Conservation (phyloP, 768 basidiomycete species). For the Rhodotorula babjevae region DNA sequence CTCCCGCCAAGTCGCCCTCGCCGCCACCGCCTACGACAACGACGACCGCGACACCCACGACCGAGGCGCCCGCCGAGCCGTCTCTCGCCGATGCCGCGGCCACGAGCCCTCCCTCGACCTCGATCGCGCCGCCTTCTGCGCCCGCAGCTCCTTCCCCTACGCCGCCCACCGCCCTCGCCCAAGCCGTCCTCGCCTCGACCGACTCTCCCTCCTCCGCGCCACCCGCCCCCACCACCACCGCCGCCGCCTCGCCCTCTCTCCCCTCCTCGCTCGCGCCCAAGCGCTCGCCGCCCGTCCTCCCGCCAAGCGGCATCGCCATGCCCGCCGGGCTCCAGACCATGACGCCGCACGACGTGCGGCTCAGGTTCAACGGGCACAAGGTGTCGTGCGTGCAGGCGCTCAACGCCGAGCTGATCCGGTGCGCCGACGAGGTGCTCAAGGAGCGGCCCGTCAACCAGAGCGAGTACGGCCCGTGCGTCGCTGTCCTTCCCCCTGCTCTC, state of each 20-base stretch:
- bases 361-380: conserved; percentile 24
- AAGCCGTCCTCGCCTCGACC: not conserved
- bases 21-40: too few species aligned
- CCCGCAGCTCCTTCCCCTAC: not conserved
- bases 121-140: not conserved
- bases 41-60: too few species aligned
- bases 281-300: not conserved
- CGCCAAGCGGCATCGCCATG: not conserved
- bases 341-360: conserved; percentile 28
- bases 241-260: not conserved
- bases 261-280: not conserved
- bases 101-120: too few species aligned
- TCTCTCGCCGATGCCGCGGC: too few species aligned
- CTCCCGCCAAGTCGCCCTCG: not conserved
- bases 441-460: conserved; percentile 6
- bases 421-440: conserved; percentile 16
- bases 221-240: not conserved
- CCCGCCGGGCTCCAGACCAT: conserved; percentile 14
- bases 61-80: too few species aligned
- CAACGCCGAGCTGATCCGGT: conserved; percentile 31
- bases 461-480: conserved; percentile 19
- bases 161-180: not conserved
- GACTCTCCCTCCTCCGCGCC: not conserved
- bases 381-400: conserved; percentile 21
- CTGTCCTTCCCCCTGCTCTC: not conserved